Base-by-base conservation (phyloP, 768 basidiomycete species). In the Boletus tomentosulus region DNA sequence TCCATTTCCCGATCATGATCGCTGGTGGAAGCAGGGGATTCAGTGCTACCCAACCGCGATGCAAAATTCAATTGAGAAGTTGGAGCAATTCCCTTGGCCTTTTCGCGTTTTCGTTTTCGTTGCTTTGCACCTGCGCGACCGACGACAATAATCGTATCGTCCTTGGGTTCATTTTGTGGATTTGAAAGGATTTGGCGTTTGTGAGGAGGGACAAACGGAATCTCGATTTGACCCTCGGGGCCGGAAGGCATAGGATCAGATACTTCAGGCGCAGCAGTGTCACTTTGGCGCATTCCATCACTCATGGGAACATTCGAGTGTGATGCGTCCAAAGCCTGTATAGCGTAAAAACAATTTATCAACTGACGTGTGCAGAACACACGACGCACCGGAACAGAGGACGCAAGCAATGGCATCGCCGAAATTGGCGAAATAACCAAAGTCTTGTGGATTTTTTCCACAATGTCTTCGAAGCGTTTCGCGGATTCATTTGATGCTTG, bases 141-240 rank as follows among this genome's bases (percentile, higher is more conserved):
- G 16, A 90, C 87, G 13, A 87, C 77, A 6, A 91, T 81, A 49
- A 92, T 84, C 1, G 81, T 74, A 62, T 89, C 89, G 43, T 85
- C 82, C 31, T 72, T 71, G 19, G 66, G 66, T 33, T 63, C 38
- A 28, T 38, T 44, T 35, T 50, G 54, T 16, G 51, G 31, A 15
- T 57, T 58, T 38, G 56, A 47, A 48, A 50, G 53, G 27, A 60
- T 54, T 37, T 63, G 68, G 19, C 92, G 81, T 61, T 84, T 78
- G 1, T 80, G 69, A 1, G 82, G 78, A 45, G 91, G 91, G 9
- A 95, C 76, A 58, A 85, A 95, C 1, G 92, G 84, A 7, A 93
- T 80, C 68, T 92, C 90, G 34, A 82, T 78, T 50, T 83, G 78
- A 68, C 76, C 78, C 24, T 72, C 74, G 11, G 62, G 57, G 24